Percentiles rank a stretch among this genome's conserved stretches.
These are phyloP conservation scores for Acacia pycnantha DNA, from an alignment of 331 rosid genomes.

Conservation along the genomic window DNA sequence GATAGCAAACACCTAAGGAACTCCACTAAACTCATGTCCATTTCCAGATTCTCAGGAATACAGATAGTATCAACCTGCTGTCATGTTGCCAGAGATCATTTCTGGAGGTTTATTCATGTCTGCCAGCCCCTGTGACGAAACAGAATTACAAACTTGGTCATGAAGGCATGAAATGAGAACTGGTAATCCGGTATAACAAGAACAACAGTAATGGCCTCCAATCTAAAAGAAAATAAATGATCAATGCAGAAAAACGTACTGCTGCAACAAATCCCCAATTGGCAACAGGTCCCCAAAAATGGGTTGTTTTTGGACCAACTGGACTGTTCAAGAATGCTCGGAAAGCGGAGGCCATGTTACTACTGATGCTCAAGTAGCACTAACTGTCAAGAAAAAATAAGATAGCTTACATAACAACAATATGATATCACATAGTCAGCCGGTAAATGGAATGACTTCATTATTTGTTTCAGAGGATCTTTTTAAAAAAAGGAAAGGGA, in stretches of 20 bases:
- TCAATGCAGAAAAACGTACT: conserved; percentile 46
- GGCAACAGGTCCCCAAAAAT: conserved; percentile 99
- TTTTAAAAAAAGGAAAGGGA: too few species aligned
- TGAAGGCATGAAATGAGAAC: background rate
- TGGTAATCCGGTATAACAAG: background rate
- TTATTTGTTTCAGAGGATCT: background rate
- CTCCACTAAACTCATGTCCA: background rate
- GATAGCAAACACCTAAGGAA: background rate
- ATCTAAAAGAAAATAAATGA: background rate
- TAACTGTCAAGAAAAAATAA: conserved; percentile 13
- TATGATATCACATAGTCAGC: background rate
- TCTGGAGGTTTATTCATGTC: conserved; percentile 95
- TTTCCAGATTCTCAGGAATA: background rate
- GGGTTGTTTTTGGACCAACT: conserved; percentile 89
- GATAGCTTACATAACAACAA: background rate
- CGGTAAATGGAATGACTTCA: background rate
- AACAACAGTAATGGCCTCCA: background rate
- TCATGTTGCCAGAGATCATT: conserved; percentile 94
- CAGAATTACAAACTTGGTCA: background rate
- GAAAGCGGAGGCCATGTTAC: conserved; percentile 72
- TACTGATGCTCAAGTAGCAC: conserved; percentile 18
- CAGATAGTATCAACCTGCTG: conserved; percentile 57
- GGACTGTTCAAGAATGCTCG: conserved; percentile 91
- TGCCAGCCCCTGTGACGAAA: conserved; percentile 64
- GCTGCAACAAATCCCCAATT: conserved; percentile 96